Evolutionary conservation across 2,329 filamentous ascomycete species (phyloP).

Genomic region (Pseudogymnoascus sp.): DNA sequence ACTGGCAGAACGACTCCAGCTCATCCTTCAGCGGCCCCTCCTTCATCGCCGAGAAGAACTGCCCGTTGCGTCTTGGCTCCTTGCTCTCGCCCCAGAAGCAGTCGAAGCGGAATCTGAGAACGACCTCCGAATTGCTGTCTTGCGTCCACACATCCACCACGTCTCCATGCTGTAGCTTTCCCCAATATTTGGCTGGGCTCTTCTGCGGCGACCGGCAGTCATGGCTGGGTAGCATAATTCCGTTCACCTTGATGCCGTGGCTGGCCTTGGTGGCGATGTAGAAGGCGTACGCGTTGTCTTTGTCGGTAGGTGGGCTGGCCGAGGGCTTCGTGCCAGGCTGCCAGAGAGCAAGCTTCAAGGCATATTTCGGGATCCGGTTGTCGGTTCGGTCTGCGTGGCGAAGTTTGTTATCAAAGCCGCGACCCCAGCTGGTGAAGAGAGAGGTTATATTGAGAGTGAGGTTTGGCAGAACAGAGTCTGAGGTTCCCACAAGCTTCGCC

Average conservation of each 20-base stretch:
- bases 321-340: constrained; percentile 57
- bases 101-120: constrained; percentile 24
- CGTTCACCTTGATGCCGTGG: constrained; percentile 70
- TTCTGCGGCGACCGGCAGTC: constrained; percentile 46
- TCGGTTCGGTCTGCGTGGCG: constrained; percentile 58
- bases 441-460: constrained; percentile 60
- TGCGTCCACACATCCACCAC: constrained; percentile 63
- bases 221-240: constrained; percentile 52
- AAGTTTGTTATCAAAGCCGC: constrained; percentile 60
- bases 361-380: constrained; percentile 70
- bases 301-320: constrained; percentile 45
- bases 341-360: constrained; percentile 71
- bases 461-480: constrained; percentile 56
- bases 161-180: constrained; percentile 70
- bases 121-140: constrained; percentile 29
- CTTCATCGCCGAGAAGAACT: constrained; percentile 19
- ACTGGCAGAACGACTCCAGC: constrained; percentile 21
- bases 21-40: constrained; percentile 18
- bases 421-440: constrained; percentile 70
- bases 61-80: constrained; percentile 14
- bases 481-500: constrained; percentile 59
- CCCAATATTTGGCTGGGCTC: constrained; percentile 49
- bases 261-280: constrained; percentile 75
- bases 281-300: constrained; percentile 40
- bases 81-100: constrained; percentile 27